Evolutionary conservation across 768 basidiomycete species (phyloP).

Genomic region (Termitomyces sp.): DNA sequence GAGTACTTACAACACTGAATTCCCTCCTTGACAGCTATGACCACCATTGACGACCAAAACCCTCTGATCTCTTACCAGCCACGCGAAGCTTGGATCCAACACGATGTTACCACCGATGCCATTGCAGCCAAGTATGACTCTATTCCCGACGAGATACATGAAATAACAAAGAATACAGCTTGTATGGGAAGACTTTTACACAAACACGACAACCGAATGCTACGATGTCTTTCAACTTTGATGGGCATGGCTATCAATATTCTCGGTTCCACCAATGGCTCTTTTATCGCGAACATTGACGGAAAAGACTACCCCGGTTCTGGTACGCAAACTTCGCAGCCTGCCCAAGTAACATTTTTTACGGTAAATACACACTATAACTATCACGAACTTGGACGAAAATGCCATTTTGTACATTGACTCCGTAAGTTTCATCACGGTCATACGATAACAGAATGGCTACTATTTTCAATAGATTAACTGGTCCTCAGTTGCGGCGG

Average conservation of each 20-base stretch:
- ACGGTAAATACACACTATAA: background rate
- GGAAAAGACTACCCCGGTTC: background rate
- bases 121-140: background rate
- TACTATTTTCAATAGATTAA: background rate
- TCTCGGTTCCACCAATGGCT: constrained; percentile 2
- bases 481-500: background rate
- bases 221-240: constrained; percentile 1
- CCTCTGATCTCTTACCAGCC: constrained; percentile 4
- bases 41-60: constrained; percentile 3
- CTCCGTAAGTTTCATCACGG: too few species aligned
- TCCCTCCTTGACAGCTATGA: background rate
- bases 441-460: background rate
- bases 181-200: constrained; percentile 1
- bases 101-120: background rate
- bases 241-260: background rate
- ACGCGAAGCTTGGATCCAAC: constrained; percentile 2
- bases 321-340: background rate
- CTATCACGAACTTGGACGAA: constrained; percentile 1
- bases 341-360: background rate
- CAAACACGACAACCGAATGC: background rate
- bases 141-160: background rate
- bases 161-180: background rate
- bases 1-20: background rate
- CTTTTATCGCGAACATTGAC: background rate
- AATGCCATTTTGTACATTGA: background rate